phyloP scores from a whole-genome alignment of 108 stramenopile species.

The Nitzschia sp. region DNA sequence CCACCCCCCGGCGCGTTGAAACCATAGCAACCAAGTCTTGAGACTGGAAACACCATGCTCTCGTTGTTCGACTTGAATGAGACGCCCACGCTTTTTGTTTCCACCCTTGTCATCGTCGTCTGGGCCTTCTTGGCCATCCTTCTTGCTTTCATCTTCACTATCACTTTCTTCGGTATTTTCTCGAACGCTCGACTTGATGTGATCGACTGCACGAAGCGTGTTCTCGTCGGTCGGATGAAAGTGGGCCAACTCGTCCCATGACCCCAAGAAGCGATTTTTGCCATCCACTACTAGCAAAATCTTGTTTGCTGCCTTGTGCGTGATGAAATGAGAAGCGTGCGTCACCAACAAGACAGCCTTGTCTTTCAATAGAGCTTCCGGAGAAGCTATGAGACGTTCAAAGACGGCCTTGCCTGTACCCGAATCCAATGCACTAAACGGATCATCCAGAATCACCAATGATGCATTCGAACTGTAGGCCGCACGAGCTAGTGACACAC shows the following conservation, averaged over 20 bases:
- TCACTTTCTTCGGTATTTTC: constrained; percentile 44
- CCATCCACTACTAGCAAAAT: constrained; percentile 81
- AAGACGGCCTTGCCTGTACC: constrained; percentile 76
- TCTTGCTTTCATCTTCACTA: constrained; percentile 8
- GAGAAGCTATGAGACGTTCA: constrained; percentile 61
- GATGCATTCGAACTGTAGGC: constrained; percentile 80
- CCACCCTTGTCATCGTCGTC: background rate
- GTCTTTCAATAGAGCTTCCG: constrained; percentile 43
- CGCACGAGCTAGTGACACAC: constrained; percentile 74
- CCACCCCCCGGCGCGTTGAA: constrained; percentile 72
- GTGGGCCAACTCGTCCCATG: constrained; percentile 66
- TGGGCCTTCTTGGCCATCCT: background rate
- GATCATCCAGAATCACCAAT: constrained; percentile 88
- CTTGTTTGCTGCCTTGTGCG: constrained; percentile 52
- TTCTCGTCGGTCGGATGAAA: constrained; percentile 48
- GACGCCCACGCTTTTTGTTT: constrained; percentile 14
- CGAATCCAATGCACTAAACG: constrained; percentile 91
- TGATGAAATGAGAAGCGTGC: constrained; percentile 85
- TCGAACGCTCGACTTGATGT: constrained; percentile 73
- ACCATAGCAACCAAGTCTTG: constrained; percentile 83
- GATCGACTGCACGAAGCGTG: constrained; percentile 66
- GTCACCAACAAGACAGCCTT: constrained; percentile 87
- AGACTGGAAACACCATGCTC: constrained; percentile 76
- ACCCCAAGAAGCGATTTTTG: constrained; percentile 61
- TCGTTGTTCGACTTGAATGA: constrained; percentile 76